Conservation (phyloP, 1,139 yeast species). For the Yamadazyma pseudoaaseri region DNA sequence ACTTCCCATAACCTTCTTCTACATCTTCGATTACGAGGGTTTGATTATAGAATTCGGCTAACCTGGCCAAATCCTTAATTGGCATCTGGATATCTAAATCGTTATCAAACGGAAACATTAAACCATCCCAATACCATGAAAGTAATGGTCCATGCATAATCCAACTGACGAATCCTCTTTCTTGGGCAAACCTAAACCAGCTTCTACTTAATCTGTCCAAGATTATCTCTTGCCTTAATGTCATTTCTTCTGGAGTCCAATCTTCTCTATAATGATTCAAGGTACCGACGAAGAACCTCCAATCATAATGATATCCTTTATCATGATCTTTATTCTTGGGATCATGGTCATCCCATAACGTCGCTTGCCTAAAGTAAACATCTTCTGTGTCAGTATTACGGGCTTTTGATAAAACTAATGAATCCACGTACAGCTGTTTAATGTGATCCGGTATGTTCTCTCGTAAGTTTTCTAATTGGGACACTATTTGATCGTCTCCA, state of each 20-base stretch:
- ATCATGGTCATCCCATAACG: conserved; percentile 15
- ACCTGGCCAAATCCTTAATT: conserved; percentile 22
- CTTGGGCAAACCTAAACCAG: conserved; percentile 31
- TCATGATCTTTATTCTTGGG: conserved; percentile 16
- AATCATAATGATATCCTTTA: conserved; percentile 62
- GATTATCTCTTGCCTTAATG: conserved; percentile 22
- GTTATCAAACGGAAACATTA: conserved; percentile 32
- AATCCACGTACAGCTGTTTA: conserved; percentile 20
- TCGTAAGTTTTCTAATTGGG: conserved; percentile 11
- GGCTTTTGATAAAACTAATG: conserved; percentile 20
- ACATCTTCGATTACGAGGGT: conserved; percentile 27
- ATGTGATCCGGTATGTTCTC: conserved; percentile 6
- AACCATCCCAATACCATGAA: conserved; percentile 40
- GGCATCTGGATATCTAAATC: conserved; percentile 36
- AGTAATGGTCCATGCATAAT: conserved; percentile 36
- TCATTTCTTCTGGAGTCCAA: conserved; percentile 20
- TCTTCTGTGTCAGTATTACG: conserved; percentile 18
- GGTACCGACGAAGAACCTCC: conserved; percentile 63
- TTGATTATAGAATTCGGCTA: conserved; percentile 33
- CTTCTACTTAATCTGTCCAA: conserved; percentile 26
- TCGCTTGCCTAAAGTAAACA: conserved; percentile 23
- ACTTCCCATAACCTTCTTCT: conserved; percentile 29
- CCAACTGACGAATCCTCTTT: conserved; percentile 35
- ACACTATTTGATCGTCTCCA: conserved; percentile 14
- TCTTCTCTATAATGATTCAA: conserved; percentile 16